Percentiles rank a stretch among this genome's conserved stretches.
These are phyloP conservation scores for Mycena amicta DNA, from an alignment of 768 basidiomycete genomes.

Conservation along the genomic window DNA sequence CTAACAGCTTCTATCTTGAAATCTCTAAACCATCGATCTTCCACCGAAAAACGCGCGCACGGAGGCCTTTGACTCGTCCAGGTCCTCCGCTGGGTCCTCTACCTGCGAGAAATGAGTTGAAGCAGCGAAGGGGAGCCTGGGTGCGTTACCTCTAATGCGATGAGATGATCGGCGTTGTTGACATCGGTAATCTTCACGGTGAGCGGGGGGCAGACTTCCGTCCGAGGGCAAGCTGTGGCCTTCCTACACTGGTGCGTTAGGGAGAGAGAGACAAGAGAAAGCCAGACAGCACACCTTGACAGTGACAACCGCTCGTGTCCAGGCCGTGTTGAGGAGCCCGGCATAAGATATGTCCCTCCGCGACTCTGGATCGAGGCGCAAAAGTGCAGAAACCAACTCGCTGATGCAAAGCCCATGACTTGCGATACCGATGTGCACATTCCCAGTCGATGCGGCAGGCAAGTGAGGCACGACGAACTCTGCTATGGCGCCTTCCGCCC, in stretches of 20 bases:
- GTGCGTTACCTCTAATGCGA: conserved; percentile 20
- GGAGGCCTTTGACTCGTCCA: conserved; percentile 31
- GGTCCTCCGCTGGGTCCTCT: conserved; percentile 21
- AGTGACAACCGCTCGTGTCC: conserved; percentile 58
- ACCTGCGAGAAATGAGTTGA: conserved; percentile 9
- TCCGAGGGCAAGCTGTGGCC: conserved; percentile 9
- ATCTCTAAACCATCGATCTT: conserved; percentile 9
- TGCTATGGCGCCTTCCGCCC: conserved; percentile 54
- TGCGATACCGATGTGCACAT: conserved; percentile 64
- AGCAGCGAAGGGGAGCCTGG: not conserved
- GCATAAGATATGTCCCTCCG: conserved; percentile 36
- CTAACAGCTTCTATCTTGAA: not conserved
- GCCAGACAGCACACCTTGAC: conserved; percentile 39
- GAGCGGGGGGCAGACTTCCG: conserved; percentile 28
- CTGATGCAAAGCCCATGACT: conserved; percentile 77
- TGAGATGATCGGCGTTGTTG: conserved; percentile 39
- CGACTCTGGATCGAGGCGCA: conserved; percentile 52
- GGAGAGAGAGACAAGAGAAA: not conserved
- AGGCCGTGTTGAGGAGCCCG: conserved; percentile 74
- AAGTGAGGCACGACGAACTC: conserved; percentile 64
- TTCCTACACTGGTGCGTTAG: conserved; percentile 21
- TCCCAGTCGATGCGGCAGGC: conserved; percentile 37
- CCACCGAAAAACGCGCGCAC: conserved; percentile 42
- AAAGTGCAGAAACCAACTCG: conserved; percentile 57
- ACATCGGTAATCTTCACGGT: conserved; percentile 39